Evolutionary conservation across 78 protist species (phyloP).

Genomic region (Dictyostelium discoideum): DNA sequence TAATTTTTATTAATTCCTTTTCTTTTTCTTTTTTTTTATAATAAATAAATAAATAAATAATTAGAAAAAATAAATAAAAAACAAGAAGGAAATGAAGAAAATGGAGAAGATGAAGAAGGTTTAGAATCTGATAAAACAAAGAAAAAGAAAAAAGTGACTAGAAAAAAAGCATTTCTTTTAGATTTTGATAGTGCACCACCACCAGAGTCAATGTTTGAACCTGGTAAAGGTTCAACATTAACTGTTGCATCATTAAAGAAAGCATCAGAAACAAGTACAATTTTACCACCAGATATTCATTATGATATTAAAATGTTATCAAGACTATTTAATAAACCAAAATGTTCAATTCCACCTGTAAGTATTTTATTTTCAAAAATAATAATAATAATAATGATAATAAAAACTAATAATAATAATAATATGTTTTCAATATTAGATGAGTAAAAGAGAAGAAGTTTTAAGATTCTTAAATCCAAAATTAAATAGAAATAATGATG

Average conservation of each 20-base stretch:
- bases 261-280: slow-evolving; percentile 44
- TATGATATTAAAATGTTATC: slow-evolving; percentile 26
- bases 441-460: slow-evolving; percentile 63
- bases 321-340: slow-evolving; percentile 82
- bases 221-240: slow-evolving; percentile 59
- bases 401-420: neutral
- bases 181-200: slow-evolving; percentile 75
- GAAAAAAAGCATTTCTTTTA: slow-evolving; percentile 22
- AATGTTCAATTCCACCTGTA: slow-evolving; percentile 71
- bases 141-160: neutral
- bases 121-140: slow-evolving; percentile 12
- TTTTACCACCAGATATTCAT: slow-evolving; percentile 86
- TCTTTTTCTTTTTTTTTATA: neutral
- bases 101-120: neutral
- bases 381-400: neutral
- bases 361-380: neutral
- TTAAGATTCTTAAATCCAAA: slow-evolving; percentile 9
- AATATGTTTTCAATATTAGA: neutral
- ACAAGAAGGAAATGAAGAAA: neutral
- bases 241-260: slow-evolving; percentile 17
- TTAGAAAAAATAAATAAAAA: slow-evolving; percentile 4
- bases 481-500: neutral
- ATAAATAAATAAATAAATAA: neutral
- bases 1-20: neutral
- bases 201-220: slow-evolving; percentile 57